A percentile compares a stretch with the other conserved stretches of the same genome.
These are phyloP conservation scores for Phycomyces nitens DNA, from an alignment of 192 early-diverging fungal genomes.

Conservation along the genomic window DNA sequence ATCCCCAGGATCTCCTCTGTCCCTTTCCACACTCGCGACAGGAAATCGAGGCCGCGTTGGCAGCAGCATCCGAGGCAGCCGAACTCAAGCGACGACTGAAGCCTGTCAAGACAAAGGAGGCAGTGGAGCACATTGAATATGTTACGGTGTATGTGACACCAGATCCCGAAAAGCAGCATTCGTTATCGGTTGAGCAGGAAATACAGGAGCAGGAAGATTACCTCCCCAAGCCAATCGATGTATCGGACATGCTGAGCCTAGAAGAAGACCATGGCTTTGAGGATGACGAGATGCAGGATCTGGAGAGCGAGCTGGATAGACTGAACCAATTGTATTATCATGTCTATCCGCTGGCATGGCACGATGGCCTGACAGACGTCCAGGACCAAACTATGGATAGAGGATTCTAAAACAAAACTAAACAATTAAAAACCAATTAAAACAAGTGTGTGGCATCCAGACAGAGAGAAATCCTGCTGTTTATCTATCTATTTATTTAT, in stretches of 20 bases:
- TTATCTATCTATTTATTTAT: background rate
- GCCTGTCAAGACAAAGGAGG: slow-evolving; percentile 14
- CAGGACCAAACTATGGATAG: slow-evolving; percentile 1
- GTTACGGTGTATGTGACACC: background rate
- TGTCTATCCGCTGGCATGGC: slow-evolving; percentile 1
- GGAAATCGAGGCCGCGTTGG: slow-evolving; percentile 4
- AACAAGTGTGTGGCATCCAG: too few species aligned
- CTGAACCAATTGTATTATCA: slow-evolving; percentile 12
- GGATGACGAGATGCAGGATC: slow-evolving; percentile 24
- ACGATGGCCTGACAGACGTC: background rate
- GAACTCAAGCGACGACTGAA: background rate
- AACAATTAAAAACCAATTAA: too few species aligned
- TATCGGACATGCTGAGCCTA: slow-evolving; percentile 6
- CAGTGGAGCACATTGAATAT: slow-evolving; percentile 18
- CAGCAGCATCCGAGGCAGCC: background rate
- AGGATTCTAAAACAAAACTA: background rate
- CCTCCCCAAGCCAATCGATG: slow-evolving; percentile 17
- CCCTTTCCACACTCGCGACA: slow-evolving; percentile 21
- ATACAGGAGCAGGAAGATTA: slow-evolving; percentile 11
- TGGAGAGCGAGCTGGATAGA: slow-evolving; percentile 20
- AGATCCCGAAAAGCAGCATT: background rate
- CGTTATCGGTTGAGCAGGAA: background rate
- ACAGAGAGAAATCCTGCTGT: too few species aligned
- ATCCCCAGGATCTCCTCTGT: slow-evolving; percentile 39
- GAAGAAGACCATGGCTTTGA: slow-evolving; percentile 17